A percentile compares a stretch with the other conserved stretches of the same genome.
Evolutionary conservation across 805 yeast species (phyloP).

Genomic region (Lachancea fermentati): DNA sequence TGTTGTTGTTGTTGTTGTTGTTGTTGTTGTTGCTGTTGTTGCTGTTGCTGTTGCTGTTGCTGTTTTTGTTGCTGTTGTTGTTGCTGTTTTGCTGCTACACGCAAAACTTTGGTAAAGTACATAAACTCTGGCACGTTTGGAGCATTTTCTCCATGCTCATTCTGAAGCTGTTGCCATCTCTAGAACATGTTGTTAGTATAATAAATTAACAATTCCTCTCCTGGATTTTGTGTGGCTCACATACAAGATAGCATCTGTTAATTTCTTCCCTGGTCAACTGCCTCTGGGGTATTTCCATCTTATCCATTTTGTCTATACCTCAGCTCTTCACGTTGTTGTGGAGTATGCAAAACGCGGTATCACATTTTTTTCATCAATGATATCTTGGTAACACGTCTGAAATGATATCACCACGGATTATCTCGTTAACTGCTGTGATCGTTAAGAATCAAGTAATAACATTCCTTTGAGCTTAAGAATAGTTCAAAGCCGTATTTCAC

Average conservation of each 20-base stretch:
- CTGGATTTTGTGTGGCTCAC: constrained; percentile 1
- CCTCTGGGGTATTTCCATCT: constrained; percentile 28
- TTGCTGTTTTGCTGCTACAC: constrained; percentile 33
- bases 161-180: constrained; percentile 35
- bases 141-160: constrained; percentile 33
- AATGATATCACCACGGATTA: too few relatives aligned
- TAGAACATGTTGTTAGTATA: constrained; percentile 9
- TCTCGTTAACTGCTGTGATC: too few relatives aligned
- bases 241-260: constrained; percentile 31
- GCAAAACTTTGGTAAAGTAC: constrained; percentile 31
- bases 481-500: too few relatives aligned
- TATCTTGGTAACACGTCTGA: too few relatives aligned
- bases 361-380: too few relatives aligned
- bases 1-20: constrained; percentile 9
- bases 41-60: constrained; percentile 14
- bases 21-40: constrained; percentile 10
- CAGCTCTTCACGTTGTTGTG: too few relatives aligned
- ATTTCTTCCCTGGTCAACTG: constrained; percentile 32
- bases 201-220: not conserved
- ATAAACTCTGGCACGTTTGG: constrained; percentile 31
- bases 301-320: constrained; percentile 14
- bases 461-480: too few relatives aligned
- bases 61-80: constrained; percentile 26
- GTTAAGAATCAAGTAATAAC: too few relatives aligned
- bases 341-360: too few relatives aligned